Evolutionary conservation across 2,329 filamentous ascomycete genomes (phyloP).

Genomic region (Thelonectria blattea): DNA sequence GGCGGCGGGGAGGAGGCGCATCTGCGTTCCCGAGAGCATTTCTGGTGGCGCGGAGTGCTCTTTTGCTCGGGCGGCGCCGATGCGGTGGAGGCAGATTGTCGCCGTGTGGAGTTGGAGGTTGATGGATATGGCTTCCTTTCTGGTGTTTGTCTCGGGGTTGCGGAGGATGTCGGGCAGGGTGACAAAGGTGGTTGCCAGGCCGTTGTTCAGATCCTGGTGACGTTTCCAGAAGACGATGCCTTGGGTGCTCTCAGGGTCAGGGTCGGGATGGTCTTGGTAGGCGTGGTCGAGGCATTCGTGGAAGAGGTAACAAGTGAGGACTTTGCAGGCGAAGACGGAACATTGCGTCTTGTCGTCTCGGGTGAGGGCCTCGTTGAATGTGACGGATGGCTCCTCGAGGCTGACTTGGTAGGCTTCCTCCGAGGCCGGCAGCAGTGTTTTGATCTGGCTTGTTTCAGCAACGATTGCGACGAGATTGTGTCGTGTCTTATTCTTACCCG

Average conservation of each 20-base stretch:
- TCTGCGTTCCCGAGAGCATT: slow-evolving; percentile 56
- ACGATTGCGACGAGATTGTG: accelerated
- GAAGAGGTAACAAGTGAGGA: slow-evolving; percentile 77
- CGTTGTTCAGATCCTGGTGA: slow-evolving; percentile 78
- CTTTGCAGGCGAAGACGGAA: slow-evolving; percentile 71
- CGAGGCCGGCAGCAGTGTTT: slow-evolving; percentile 75
- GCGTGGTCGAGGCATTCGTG: slow-evolving; percentile 76
- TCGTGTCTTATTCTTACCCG: slow-evolving; percentile 55
- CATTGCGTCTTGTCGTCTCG: slow-evolving; percentile 53
- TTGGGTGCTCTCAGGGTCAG: slow-evolving; percentile 54
- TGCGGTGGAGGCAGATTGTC: slow-evolving; percentile 84
- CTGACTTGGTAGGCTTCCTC: slow-evolving; percentile 76
- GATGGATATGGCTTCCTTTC: slow-evolving; percentile 75
- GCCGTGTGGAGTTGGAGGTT: slow-evolving; percentile 87
- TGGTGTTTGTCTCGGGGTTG: slow-evolving; percentile 67
- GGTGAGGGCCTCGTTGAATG: slow-evolving; percentile 66
- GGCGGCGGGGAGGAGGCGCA: slow-evolving; percentile 76
- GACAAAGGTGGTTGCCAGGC: slow-evolving; percentile 74
- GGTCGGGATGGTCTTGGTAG: slow-evolving; percentile 67
- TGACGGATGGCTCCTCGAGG: slow-evolving; percentile 63
- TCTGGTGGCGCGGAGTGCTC: slow-evolving; percentile 17
- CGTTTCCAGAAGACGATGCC: slow-evolving; percentile 75
- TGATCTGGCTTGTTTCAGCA: slow-evolving; percentile 53
- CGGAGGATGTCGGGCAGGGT: slow-evolving; percentile 74
- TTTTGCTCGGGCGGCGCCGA: slow-evolving; percentile 75